phyloP scores from a whole-genome alignment of 108 stramenopile genomes.

The Schizochytrium sp. region DNA sequence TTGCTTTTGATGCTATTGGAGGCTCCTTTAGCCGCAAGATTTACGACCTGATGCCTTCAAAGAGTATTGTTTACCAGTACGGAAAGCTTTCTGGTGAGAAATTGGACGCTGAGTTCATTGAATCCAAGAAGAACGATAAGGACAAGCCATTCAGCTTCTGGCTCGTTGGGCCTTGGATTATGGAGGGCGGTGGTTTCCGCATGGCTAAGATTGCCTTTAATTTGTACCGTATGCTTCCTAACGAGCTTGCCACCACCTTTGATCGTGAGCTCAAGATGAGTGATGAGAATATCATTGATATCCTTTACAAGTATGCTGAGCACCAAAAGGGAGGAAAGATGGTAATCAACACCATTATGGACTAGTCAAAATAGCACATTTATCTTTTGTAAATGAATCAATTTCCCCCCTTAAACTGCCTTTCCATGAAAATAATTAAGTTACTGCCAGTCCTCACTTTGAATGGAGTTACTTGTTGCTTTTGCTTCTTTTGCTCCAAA shows the following conservation, averaged over 20 bases:
- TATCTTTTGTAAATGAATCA: no score
- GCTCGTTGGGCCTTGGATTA: background rate
- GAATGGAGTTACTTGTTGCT: no score
- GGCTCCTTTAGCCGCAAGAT: constrained; percentile 74
- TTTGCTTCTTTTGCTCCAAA: no score
- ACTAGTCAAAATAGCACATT: background rate
- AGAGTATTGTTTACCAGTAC: constrained; percentile 73
- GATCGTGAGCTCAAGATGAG: background rate
- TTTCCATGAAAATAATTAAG: no score
- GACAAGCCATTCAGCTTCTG: constrained; percentile 31
- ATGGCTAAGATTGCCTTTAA: background rate
- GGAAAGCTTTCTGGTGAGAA: constrained; percentile 71
- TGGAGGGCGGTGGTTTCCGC: constrained; percentile 30
- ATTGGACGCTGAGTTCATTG: constrained; percentile 64
- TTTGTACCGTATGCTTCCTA: background rate
- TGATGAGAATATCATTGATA: background rate
- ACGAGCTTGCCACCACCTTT: background rate
- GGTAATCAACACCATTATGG: background rate
- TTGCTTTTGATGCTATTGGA: constrained; percentile 79
- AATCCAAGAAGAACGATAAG: background rate
- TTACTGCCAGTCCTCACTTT: no score
- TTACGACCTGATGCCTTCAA: constrained; percentile 69
- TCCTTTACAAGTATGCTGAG: background rate
- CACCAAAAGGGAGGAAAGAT: constrained; percentile 34
- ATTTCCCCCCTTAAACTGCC: no score